A percentile compares a stretch with the other conserved stretches of the same genome.
Conservation (phyloP, 1,139 yeast genomes). For the Yamadazyma oceani region DNA sequence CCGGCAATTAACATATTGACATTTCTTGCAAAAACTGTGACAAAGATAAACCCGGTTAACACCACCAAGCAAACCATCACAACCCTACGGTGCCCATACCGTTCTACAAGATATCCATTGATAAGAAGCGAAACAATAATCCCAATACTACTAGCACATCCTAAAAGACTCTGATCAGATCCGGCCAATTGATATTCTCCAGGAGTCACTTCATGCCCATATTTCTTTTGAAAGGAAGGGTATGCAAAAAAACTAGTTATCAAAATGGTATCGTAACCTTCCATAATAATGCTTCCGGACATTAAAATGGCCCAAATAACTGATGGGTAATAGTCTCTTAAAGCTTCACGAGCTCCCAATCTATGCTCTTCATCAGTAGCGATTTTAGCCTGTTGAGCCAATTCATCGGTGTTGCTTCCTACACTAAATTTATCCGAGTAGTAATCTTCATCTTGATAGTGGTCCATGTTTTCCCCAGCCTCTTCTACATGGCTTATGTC, state of each 20-base stretch:
- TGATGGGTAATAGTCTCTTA: constrained; percentile 29
- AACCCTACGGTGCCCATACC: constrained; percentile 39
- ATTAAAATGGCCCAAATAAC: constrained; percentile 46
- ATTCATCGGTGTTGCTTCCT: constrained; percentile 1
- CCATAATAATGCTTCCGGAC: constrained; percentile 45
- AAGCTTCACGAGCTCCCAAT: constrained; percentile 18
- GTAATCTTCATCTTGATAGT: constrained; percentile 6
- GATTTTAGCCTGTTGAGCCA: constrained; percentile 16
- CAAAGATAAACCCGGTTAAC: constrained; percentile 35
- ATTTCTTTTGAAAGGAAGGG: constrained; percentile 38
- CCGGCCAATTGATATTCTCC: constrained; percentile 37
- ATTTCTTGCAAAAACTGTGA: constrained; percentile 42
- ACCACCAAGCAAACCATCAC: constrained; percentile 28
- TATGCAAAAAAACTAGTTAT: constrained; percentile 41
- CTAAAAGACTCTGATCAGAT: constrained; percentile 44
- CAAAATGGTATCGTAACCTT: constrained; percentile 46
- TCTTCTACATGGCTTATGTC: constrained; percentile 7
- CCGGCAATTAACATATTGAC: constrained; percentile 38
- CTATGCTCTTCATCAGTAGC: constrained; percentile 19
- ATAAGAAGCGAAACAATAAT: constrained; percentile 37
- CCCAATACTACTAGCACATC: constrained; percentile 35
- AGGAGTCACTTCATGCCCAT: constrained; percentile 32
- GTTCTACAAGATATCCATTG: constrained; percentile 38
- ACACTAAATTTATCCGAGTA: neutral
- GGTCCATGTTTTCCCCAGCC: constrained; percentile 1